Evolutionary conservation across 129 eudicot species (phyloP).

Genomic region (Erigeron canadensis): DNA sequence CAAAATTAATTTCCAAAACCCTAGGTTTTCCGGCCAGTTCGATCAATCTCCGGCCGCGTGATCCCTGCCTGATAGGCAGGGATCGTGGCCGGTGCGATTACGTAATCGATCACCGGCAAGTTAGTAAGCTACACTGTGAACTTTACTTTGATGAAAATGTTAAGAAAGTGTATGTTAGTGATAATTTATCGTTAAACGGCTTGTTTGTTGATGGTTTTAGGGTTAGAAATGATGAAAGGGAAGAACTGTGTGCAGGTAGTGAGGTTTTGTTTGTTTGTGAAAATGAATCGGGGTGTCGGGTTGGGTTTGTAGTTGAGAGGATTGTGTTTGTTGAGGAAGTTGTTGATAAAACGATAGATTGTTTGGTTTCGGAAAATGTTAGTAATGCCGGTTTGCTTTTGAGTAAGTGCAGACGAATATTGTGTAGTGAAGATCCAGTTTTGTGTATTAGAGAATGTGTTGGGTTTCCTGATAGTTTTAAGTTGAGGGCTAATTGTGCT

Average conservation of each 20-base stretch:
- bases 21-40: conserved; percentile 22
- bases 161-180: conserved; percentile 50
- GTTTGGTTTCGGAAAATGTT: conserved; percentile 12
- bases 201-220: conserved; percentile 74
- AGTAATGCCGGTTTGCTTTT: conserved; percentile 41
- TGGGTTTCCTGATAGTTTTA: not conserved
- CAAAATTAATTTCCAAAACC: conserved; percentile 48
- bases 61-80: conserved; percentile 62
- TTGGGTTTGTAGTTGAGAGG: conserved; percentile 63
- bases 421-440: conserved; percentile 57
- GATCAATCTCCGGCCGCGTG: conserved; percentile 46
- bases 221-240: conserved; percentile 44
- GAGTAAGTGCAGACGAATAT: conserved; percentile 53
- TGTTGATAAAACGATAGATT: conserved; percentile 13
- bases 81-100: conserved; percentile 42
- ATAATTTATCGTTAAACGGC: conserved; percentile 80
- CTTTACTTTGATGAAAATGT: conserved; percentile 43
- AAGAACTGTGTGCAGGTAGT: conserved; percentile 54
- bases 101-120: conserved; percentile 45
- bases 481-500: conserved; percentile 25
- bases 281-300: conserved; percentile 40
- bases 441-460: conserved; percentile 36
- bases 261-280: conserved; percentile 63
- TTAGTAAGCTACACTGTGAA: conserved; percentile 70
- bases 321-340: conserved; percentile 52